Evolutionary conservation across 2,329 filamentous ascomycete genomes (phyloP).

Genomic region (Cryphonectria carpinicola): DNA sequence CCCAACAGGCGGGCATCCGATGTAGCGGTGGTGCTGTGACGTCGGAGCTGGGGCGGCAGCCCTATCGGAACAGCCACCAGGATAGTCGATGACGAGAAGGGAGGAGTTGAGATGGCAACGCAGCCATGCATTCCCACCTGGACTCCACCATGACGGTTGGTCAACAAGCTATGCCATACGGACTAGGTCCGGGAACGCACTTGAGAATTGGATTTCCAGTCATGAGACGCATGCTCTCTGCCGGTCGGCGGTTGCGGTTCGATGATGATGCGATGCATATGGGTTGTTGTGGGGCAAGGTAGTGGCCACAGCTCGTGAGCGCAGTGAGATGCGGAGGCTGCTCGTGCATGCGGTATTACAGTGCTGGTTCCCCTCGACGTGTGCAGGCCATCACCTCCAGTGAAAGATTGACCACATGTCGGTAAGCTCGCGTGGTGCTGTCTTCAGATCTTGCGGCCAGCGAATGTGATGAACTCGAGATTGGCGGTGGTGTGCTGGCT

Average conservation of each 20-base stretch:
- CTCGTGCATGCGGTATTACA: not conserved
- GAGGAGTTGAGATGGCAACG: not conserved
- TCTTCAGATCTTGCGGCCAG: not conserved
- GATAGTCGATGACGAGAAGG: not conserved
- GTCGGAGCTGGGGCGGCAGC: not conserved
- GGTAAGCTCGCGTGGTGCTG: not conserved
- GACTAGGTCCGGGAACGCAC: not conserved
- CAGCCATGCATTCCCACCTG: not conserved
- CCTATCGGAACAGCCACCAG: conserved; percentile 4
- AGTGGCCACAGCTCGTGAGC: not conserved
- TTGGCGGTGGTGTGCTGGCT: not conserved
- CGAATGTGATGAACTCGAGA: not conserved
- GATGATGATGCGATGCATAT: not conserved
- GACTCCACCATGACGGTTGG: not conserved
- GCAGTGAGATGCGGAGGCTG: not conserved
- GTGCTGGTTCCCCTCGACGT: not conserved
- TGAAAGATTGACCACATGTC: not conserved
- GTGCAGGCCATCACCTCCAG: not conserved
- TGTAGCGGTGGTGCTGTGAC: not conserved
- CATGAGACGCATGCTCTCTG: not conserved
- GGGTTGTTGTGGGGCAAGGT: not conserved
- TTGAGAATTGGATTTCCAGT: not conserved
- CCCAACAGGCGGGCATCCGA: not conserved
- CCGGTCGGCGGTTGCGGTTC: not conserved
- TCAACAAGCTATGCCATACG: not conserved